Base-by-base conservation (phyloP, 2,329 filamentous ascomycete species). In the Trichoderma citrinoviride region DNA sequence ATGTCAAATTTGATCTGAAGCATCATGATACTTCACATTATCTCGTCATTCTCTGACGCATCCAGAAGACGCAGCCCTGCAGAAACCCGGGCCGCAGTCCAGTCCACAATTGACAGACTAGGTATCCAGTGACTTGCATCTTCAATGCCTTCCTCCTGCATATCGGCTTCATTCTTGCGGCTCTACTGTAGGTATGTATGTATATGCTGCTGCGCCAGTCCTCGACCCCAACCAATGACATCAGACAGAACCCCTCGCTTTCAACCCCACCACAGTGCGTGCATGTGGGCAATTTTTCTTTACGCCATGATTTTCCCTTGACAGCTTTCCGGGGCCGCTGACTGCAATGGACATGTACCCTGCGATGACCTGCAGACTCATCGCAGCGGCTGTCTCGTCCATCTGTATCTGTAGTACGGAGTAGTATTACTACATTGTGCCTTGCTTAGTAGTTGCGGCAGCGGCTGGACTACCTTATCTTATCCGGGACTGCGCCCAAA, bases 331-430 rank as follows among this genome's bases (percentile, higher is more conserved):
- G 33, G 23, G 47, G 50, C 43, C 52, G n/a, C 33, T 47, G 49
- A 49, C 41, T 47, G 29, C 43, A 29, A 29, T 23, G 33, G 33
- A 14, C 23, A 37, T 23, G 43, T 21, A 23, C 56, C 44, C 44
- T 29, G 25, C 19, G 25, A 54, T 64, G 61, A 64, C 61, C 21
- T 64, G 61, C 61, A 64, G 61, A 57, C 23, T 64, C 61, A 58
- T 64, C 61, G 53, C 53, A 57, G 53, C 53, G 29, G 17, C 37
- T 25, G 21, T 46, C 37, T 33, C 7, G 33, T 29, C n/a, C 14
- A 10, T 17, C 25, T 52, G 10, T 37, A 37, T 8, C 1, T 3
- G 5, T 37, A 37, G 10, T 10, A 29, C n/a, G n/a, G n/a, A n/a
- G n/a, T n/a, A n/a, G n/a, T n/a, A n/a, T n/a, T n/a, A n/a, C n/a